These are phyloP conservation scores for Musa troglodytarum DNA, from an alignment of 176 grass and related monocot genomes.

Conservation along the genomic window DNA sequence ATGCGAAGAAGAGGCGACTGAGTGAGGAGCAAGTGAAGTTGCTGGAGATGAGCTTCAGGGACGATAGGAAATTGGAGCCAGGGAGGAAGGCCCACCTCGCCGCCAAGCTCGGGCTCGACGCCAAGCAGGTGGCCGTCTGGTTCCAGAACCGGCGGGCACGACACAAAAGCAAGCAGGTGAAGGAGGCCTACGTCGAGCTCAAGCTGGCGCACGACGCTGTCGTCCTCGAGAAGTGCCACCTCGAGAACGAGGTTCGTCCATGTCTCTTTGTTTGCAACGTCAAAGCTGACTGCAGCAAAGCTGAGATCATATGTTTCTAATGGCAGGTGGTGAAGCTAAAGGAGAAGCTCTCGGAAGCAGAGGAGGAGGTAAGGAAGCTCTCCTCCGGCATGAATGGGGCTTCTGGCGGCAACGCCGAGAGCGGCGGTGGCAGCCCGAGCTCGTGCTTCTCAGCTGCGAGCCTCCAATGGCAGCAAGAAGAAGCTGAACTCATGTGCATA, in stretches of 20 bases:
- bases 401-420: not conserved
- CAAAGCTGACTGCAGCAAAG: not conserved
- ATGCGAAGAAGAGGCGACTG: slow-evolving; percentile 58
- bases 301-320: not conserved
- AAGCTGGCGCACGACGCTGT: slow-evolving; percentile 63
- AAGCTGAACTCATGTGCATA: not conserved
- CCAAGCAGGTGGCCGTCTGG: slow-evolving; percentile 92
- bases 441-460: not conserved
- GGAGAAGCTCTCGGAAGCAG: slow-evolving; percentile 4
- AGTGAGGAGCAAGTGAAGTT: slow-evolving; percentile 63
- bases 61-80: slow-evolving; percentile 75
- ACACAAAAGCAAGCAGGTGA: slow-evolving; percentile 89
- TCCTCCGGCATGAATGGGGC: not conserved
- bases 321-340: not conserved
- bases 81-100: slow-evolving; percentile 70
- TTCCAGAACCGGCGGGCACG: slow-evolving; percentile 91
- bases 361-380: not conserved
- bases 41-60: slow-evolving; percentile 61
- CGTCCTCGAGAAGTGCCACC: slow-evolving; percentile 68
- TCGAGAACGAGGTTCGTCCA: slow-evolving; percentile 48
- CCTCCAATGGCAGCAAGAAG: not conserved
- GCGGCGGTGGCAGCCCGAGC: not conserved
- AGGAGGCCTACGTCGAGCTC: slow-evolving; percentile 78
- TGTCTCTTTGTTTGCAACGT: not conserved
- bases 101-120: slow-evolving; percentile 60